Conservation (phyloP, 352 stramenopile species). For the Blastocystis sp. region DNA sequence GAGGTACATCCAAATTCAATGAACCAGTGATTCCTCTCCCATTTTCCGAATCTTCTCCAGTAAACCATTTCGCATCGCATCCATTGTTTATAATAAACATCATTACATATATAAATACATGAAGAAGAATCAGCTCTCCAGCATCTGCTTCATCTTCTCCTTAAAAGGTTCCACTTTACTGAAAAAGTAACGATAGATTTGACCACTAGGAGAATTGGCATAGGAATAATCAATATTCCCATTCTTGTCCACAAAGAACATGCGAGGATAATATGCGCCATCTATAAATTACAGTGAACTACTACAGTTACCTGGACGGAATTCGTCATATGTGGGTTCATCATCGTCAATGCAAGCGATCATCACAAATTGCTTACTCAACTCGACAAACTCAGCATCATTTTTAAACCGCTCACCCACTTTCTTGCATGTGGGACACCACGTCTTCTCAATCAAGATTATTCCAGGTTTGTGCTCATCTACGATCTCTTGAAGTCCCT, state of each 20-base stretch:
- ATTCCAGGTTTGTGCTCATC: conserved; percentile 30
- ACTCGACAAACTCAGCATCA: neutral
- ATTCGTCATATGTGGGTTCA: conserved; percentile 39
- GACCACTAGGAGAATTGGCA: neutral
- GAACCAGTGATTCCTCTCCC: too few relatives aligned
- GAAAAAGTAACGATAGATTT: conserved; percentile 56
- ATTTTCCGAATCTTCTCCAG: too few relatives aligned
- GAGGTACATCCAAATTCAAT: too few relatives aligned
- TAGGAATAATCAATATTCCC: conserved; percentile 44
- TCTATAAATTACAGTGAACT: neutral
- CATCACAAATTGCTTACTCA: conserved; percentile 38
- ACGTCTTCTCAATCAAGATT: conserved; percentile 30
- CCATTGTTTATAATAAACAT: too few relatives aligned
- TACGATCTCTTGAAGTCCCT: conserved; percentile 7
- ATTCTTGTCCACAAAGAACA: conserved; percentile 12
- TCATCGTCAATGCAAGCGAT: conserved; percentile 26
- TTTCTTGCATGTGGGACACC: conserved; percentile 23
- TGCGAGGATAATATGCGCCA: conserved; percentile 43
- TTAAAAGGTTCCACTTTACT: neutral
- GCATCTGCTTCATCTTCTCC: conserved; percentile 17
- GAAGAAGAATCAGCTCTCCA: neutral
- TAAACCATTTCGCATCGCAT: too few relatives aligned
- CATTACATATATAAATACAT: too few relatives aligned
- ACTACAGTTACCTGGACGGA: neutral
- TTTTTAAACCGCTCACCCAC: neutral